These are phyloP conservation scores for Myxozyma vanderwaltii DNA, from an alignment of 805 yeast genomes.

Conservation along the genomic window DNA sequence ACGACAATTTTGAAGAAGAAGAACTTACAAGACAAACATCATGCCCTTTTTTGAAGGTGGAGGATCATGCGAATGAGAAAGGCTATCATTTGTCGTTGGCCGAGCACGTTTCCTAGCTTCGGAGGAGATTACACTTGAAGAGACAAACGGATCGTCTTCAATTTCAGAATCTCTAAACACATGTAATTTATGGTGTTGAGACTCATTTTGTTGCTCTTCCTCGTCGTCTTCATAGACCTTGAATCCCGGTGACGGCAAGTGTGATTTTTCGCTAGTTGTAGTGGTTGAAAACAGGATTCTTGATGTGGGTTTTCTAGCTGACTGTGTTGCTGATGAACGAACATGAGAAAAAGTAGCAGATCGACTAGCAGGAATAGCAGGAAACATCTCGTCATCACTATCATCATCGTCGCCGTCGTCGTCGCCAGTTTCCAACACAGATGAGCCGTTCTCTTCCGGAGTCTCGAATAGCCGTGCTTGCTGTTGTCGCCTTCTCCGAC, in stretches of 20 bases:
- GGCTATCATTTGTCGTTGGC: too few species aligned
- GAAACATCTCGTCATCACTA: conserved; percentile 1
- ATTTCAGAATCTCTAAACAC: conserved; percentile 3
- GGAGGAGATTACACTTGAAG: neutral
- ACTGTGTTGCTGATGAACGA: neutral
- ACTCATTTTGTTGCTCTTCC: neutral
- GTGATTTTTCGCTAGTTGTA: neutral
- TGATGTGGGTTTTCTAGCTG: neutral
- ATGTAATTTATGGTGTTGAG: neutral
- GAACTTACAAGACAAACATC: conserved; percentile 30
- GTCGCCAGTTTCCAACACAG: neutral
- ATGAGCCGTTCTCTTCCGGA: conserved; percentile 3
- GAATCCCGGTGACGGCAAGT: conserved; percentile 2
- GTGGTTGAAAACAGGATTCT: conserved; percentile 8
- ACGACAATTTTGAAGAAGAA: neutral
- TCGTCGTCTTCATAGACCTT: conserved; percentile 12
- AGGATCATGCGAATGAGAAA: neutral
- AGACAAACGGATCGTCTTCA: conserved; percentile 5
- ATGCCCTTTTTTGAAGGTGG: conserved; percentile 26
- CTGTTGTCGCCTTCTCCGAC: conserved; percentile 7
- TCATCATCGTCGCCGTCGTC: conserved; percentile 1
- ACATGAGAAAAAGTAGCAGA: neutral
- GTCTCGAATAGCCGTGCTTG: neutral
- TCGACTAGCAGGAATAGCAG: neutral
- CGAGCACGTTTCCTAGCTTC: conserved; percentile 7